Evolutionary conservation across 768 basidiomycete genomes (phyloP), one percentile per base, ranked within the genome.

Genomic region (Russula sp.): DNA sequence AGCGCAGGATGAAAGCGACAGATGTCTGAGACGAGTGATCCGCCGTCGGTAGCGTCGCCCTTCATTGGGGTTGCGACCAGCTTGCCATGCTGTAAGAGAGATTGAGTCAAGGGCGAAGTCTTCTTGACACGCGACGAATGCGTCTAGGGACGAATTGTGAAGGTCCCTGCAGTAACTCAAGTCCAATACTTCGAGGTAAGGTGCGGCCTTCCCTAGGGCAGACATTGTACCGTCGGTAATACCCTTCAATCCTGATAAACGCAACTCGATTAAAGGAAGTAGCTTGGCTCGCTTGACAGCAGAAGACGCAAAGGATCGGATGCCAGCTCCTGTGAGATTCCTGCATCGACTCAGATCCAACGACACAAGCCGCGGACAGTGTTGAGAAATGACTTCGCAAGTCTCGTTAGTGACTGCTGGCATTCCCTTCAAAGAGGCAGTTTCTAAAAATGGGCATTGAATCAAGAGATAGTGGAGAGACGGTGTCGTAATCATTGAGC

Each of bases 171-270:
- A 78, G 68, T 89, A 88, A 73, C 87, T 89, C 63, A 93, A 73
- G 72, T 95, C 93, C 22, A 95, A 76, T 18, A 90, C 81, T 71
- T 92, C 88, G 22, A 95, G 79, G 67, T 77, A 75, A 20, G 89
- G 88, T 0, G 88, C 80, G 3, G 82, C 85, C 65, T 75, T 81
- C 7, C 87, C 92, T 39, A 94, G 75, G 10, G 75, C 73, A n/a
- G 76, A 71, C 81, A 95, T 81, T 67, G 80, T 79, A 11, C 76
- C 74, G 67, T 88, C 86, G 16, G 79, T 75, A 54, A 85, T 72
- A 56, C 81, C 75, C 68, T 79, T 82, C 60, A 97, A 70, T 0
- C 88, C 90, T 7, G 82, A 86, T 32, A 93, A 64, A 25, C 83
- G 76, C 35, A 96, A 77, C 48, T 83, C 81, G 70, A 78, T 84